Base-by-base conservation (phyloP, 2,329 filamentous ascomycete species). In the Hawksworthiomyces lignivorus region DNA sequence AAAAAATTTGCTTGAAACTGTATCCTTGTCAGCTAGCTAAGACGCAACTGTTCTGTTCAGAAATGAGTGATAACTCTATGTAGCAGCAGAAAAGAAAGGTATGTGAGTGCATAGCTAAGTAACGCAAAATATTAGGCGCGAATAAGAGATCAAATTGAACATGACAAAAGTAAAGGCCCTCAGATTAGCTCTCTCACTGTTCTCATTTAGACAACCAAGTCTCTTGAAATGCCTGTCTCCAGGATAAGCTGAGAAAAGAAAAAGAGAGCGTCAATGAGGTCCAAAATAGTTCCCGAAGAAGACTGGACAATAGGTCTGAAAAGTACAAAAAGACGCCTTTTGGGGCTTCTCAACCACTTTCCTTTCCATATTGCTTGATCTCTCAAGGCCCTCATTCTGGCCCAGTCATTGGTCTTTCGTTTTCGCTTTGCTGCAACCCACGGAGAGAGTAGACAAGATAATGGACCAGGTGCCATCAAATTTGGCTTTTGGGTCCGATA, bases 171-270 rank as follows among this genome's bases (percentile, higher is more conserved):
- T 19, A 27, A 38, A 14, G 44, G 55, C 62, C 45, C 45, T 48
- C 45, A 48, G 45, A 48, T 48, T 45, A 48, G 46, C 46, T 48
- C 46, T 48, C 46, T 48, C 43, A 28, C 45, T 21, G 46, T 48
- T 48, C 46, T 45, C 46, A 36, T 28, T 27, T 44, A 39, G 14
- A 20, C 27, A 18, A 17, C 26, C 36, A 30, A 14, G 29, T 29
- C 35, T 29, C 36, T 21, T 7, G 24, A 19, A n/a, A n/a, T 18
- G n/a, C 17, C 20, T 14, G n/a, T 17, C 11, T 26, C 9, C 22
- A 17, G 20, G 14, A 12, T 2, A 32, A 11, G 26, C 14, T 21
- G 4, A 17, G 7, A 3, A 8, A 18, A 27, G 8, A 18, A 4
- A n/a, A 3, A 17, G 19, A 7, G 21, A 39, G 7, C 21, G 32